Percentiles rank a stretch among this genome's conserved stretches.
These are phyloP conservation scores for Torulaspora delbrueckii DNA, from an alignment of 805 yeast species.

Conservation along the genomic window DNA sequence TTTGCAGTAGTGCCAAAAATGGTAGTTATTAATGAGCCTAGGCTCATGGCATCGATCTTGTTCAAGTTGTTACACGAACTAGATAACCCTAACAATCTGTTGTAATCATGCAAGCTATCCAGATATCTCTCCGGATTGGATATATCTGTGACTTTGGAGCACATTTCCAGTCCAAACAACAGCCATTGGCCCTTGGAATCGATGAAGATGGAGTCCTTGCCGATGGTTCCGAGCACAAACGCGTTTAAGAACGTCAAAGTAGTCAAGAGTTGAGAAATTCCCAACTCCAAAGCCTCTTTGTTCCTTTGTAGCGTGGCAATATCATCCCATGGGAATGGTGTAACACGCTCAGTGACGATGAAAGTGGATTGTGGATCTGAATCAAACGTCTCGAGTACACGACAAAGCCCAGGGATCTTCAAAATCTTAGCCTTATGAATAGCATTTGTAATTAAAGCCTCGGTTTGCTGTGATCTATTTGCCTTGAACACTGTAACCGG, in stretches of 20 bases:
- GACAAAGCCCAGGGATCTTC: slow-evolving; percentile 32
- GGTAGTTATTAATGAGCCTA: slow-evolving; percentile 38
- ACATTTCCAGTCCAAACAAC: slow-evolving; percentile 69
- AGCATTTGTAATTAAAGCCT: slow-evolving; percentile 22
- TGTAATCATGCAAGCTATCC: slow-evolving; percentile 9
- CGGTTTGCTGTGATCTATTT: slow-evolving; percentile 12
- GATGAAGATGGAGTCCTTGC: slow-evolving; percentile 55
- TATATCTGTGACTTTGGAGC: slow-evolving; percentile 33
- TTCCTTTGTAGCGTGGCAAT: slow-evolving; percentile 10
- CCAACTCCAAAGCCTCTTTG: slow-evolving; percentile 22
- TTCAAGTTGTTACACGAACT: slow-evolving; percentile 35
- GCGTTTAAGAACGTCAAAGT: slow-evolving; percentile 26
- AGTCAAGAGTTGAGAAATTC: slow-evolving; percentile 24
- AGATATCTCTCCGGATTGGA: slow-evolving; percentile 11
- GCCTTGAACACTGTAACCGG: slow-evolving; percentile 31
- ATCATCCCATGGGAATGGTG: slow-evolving; percentile 20
- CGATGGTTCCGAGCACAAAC: slow-evolving; percentile 62
- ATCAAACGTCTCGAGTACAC: slow-evolving; percentile 29
- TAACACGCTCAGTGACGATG: slow-evolving; percentile 28
- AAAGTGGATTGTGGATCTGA: slow-evolving; percentile 24
- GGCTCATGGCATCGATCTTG: slow-evolving; percentile 25
- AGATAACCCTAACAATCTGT: slow-evolving; percentile 10
- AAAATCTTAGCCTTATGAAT: slow-evolving; percentile 25
- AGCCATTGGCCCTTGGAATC: slow-evolving; percentile 77
- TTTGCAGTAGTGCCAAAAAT: slow-evolving; percentile 35